A percentile compares a stretch with the other conserved stretches of the same genome.
Evolutionary conservation across 352 stramenopile genomes (phyloP).

Genomic region (Detonula confervacea): DNA sequence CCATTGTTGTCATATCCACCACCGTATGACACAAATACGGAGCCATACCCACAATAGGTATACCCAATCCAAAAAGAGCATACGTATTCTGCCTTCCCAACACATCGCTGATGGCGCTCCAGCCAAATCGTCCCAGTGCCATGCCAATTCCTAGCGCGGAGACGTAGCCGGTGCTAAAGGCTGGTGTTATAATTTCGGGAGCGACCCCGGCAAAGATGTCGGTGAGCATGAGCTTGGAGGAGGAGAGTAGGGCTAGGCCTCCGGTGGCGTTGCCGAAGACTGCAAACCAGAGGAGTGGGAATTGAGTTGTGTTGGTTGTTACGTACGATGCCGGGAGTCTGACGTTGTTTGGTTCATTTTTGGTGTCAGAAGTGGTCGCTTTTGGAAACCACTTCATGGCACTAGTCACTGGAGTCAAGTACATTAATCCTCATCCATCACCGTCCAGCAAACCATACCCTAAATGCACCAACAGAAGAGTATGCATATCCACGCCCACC

Average conservation of each 20-base stretch:
- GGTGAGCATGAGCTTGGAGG: conserved; percentile 73
- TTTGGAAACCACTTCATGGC: conserved; percentile 84
- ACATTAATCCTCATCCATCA: conserved; percentile 75
- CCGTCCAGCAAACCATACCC: conserved; percentile 74
- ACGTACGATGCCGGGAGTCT: conserved; percentile 62
- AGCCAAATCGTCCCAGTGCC: conserved; percentile 73
- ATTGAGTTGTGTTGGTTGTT: conserved; percentile 73
- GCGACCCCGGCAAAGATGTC: conserved; percentile 71
- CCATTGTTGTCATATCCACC: conserved; percentile 39
- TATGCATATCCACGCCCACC: conserved; percentile 55
- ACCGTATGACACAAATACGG: conserved; percentile 57
- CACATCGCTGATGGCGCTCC: conserved; percentile 67
- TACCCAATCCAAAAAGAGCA: conserved; percentile 63
- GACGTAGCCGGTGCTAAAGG: conserved; percentile 73
- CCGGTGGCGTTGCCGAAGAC: conserved; percentile 76
- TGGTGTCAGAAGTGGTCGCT: too few relatives aligned
- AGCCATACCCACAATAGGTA: conserved; percentile 58
- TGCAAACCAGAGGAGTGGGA: conserved; percentile 75
- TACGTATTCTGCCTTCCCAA: conserved; percentile 72
- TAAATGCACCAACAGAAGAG: conserved; percentile 75
- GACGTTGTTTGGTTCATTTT: conserved; percentile 37
- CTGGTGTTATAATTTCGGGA: conserved; percentile 59
- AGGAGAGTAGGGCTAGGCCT: conserved; percentile 68
- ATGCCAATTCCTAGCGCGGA: conserved; percentile 67
- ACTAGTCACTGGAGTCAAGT: conserved; percentile 74